Evolutionary conservation across 768 basidiomycete species (phyloP).

Genomic region (Mycena vitilis): DNA sequence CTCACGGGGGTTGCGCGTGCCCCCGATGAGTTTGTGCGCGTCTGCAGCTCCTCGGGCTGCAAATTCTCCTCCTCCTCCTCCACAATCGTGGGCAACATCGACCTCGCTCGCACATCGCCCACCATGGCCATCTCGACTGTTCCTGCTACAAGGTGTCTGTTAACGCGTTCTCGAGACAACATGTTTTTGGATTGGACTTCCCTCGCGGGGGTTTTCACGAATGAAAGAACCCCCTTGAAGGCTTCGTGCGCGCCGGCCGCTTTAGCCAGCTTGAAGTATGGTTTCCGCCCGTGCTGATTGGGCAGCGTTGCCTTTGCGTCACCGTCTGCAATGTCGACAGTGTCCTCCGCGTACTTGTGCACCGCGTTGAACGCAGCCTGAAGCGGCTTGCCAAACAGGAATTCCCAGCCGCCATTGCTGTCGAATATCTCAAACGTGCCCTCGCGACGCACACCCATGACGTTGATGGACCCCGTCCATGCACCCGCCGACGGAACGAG

Average conservation of each 20-base stretch:
- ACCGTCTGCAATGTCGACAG: constrained; percentile 11
- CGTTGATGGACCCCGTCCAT: constrained; percentile 38
- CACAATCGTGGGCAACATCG: not conserved
- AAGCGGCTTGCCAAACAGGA: constrained; percentile 37
- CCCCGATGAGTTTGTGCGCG: constrained; percentile 18
- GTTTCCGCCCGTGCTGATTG: constrained; percentile 4
- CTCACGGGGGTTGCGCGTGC: constrained; percentile 19
- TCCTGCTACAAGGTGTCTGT: too few relatives aligned
- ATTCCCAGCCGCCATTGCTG: constrained; percentile 35
- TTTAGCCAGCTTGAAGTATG: constrained; percentile 1
- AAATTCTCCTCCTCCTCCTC: too few relatives aligned
- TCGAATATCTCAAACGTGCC: constrained; percentile 40
- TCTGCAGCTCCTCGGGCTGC: not conserved
- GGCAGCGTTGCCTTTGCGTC: not conserved
- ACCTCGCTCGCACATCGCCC: not conserved
- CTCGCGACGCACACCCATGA: constrained; percentile 18
- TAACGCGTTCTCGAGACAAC: too few relatives aligned
- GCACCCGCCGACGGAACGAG: constrained; percentile 33
- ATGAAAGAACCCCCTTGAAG: constrained; percentile 19
- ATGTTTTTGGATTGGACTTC: not conserved
- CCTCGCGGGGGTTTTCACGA: constrained; percentile 23
- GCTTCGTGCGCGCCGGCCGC: not conserved
- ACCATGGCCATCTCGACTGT: too few relatives aligned
- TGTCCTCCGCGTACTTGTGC: constrained; percentile 32
- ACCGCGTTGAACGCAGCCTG: constrained; percentile 30